Evolutionary conservation across 140 eudicot genomes (phyloP), one percentile per base, ranked within the genome.

Genomic region (Senecio squalidus): DNA sequence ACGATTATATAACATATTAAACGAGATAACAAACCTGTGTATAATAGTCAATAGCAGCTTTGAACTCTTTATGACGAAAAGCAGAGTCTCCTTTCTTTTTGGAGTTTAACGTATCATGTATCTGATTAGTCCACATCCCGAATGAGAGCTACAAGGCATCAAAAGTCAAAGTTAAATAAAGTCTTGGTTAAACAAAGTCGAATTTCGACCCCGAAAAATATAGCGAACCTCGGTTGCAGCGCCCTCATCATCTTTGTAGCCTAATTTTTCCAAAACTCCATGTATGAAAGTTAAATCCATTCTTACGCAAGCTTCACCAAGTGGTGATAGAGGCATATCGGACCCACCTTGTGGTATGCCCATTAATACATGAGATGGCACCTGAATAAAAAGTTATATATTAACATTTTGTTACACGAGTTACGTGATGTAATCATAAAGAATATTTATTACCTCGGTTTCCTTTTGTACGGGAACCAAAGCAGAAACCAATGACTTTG

Each of bases 111-210:
- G 88, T 91, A 7, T 91, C 98, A 49, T 91, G 95, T 85, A 91
- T 73, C 74, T 91, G 98, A 58, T 86, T 81, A 57, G 98, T 91
- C 98, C 98, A 91, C 95, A 86, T 86, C 71, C 85, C 90, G 64
- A 91, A 91, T 0, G 98, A 91, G 15, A 90, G 94, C 95, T 89
- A 84, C 69, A 60, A 28, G 25, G 28, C 58, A 60, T 54, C 11
- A 40, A 24, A 60, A 14, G 25, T 68, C 59, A 68, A 34, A 34
- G 60, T 44, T 59, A 57, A 57, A 56, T n/a, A n/a, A n/a, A n/a
- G n/a, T n/a, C n/a, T n/a, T n/a, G n/a, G n/a, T n/a, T n/a, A n/a
- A n/a, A n/a, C n/a, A n/a, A n/a, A n/a, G n/a, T n/a, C n/a, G n/a
- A n/a, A n/a, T n/a, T n/a, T n/a, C n/a, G n/a, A n/a, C n/a, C n/a